Conservation (phyloP, 2,329 filamentous ascomycete species). For the Verticillium zaregamsianum region DNA sequence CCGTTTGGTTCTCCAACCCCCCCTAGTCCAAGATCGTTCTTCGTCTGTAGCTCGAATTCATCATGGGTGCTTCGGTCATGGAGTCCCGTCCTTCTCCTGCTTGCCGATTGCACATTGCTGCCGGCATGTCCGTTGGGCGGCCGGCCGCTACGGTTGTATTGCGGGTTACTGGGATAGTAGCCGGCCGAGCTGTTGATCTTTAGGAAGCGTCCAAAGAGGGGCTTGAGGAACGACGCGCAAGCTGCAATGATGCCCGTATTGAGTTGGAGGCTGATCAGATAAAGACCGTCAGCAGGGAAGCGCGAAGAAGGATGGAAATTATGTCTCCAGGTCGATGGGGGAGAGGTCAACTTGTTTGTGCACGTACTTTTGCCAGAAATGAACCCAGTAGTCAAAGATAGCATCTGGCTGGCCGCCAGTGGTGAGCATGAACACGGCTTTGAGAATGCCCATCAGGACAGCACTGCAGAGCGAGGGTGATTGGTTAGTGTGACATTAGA, state of each 20-base stretch:
- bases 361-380: constrained; percentile 19
- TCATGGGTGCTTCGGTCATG: neutral
- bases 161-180: constrained; percentile 3
- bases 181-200: constrained; percentile 14
- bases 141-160: constrained; percentile 5
- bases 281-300: neutral
- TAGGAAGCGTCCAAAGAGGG: constrained; percentile 26
- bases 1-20: neutral
- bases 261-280: constrained; percentile 30
- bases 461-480: constrained; percentile 11
- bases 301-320: neutral
- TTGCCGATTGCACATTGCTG: neutral
- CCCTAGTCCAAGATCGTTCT: neutral
- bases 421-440: constrained; percentile 22
- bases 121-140: neutral
- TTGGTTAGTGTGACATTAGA: neutral
- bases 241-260: constrained; percentile 34
- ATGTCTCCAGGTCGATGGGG: neutral
- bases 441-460: constrained; percentile 23
- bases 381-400: constrained; percentile 19
- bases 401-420: constrained; percentile 20
- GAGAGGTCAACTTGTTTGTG: neutral
- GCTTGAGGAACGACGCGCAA: constrained; percentile 33
- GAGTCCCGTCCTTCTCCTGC: neutral
- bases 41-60: constrained; percentile 2